Conservation (phyloP, 441 rosid genomes). For the Erodium trifolium region DNA sequence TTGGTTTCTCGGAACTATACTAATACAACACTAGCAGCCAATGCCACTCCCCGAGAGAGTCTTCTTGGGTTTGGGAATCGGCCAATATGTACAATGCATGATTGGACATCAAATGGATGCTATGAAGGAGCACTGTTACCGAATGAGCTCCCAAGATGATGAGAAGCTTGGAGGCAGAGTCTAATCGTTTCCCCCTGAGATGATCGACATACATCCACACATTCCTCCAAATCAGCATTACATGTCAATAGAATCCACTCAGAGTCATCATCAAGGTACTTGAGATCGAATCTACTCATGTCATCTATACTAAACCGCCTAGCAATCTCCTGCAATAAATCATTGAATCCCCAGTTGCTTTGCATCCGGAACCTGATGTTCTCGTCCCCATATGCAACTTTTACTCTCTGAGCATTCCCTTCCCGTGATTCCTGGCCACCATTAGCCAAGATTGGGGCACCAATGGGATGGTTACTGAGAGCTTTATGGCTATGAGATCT, state of each 20-base stretch:
- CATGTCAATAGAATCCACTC: slow-evolving; percentile 88
- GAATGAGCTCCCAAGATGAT: slow-evolving; percentile 34
- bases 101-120: too few relatives aligned
- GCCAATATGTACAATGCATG: too few relatives aligned
- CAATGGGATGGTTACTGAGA: slow-evolving; percentile 27
- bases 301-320: slow-evolving; percentile 62
- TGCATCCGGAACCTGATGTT: slow-evolving; percentile 60
- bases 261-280: slow-evolving; percentile 86
- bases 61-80: too few relatives aligned
- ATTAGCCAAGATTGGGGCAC: too few relatives aligned
- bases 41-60: too few relatives aligned
- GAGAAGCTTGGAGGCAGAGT: slow-evolving; percentile 52
- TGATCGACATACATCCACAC: slow-evolving; percentile 47
- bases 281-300: slow-evolving; percentile 44
- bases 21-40: slow-evolving; percentile 4
- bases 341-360: slow-evolving; percentile 34
- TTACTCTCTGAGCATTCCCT: slow-evolving; percentile 43
- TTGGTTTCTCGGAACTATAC: too few relatives aligned
- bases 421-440: slow-evolving; percentile 18
- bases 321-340: slow-evolving; percentile 50
- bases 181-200: slow-evolving; percentile 39
- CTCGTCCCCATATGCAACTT: slow-evolving; percentile 53
- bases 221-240: slow-evolving; percentile 82
- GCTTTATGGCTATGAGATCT: slow-evolving; percentile 41
- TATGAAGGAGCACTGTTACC: slow-evolving; percentile 26